These are phyloP conservation scores for Asclepias syriaca DNA, from an alignment of 257 asterid species.

Conservation along the genomic window DNA sequence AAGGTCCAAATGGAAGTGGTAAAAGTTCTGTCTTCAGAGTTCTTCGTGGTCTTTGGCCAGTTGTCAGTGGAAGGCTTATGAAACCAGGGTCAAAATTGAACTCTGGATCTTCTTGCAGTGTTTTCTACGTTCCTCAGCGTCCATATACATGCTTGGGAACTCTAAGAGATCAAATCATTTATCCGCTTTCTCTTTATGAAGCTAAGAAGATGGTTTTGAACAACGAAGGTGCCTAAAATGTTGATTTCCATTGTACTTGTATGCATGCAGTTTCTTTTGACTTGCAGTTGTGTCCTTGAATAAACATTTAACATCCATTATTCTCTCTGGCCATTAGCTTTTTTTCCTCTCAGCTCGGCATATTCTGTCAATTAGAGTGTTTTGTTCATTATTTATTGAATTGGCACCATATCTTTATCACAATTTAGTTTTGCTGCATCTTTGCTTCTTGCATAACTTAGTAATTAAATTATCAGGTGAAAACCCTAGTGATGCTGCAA, in stretches of 20 bases:
- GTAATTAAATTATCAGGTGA: constrained; percentile 44
- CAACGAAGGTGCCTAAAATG: constrained; percentile 39
- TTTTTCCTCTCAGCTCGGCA: background rate
- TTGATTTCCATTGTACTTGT: background rate
- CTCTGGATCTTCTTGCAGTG: constrained; percentile 45
- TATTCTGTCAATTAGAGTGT: background rate
- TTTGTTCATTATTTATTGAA: background rate
- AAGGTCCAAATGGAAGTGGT: constrained; percentile 99
- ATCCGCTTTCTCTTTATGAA: constrained; percentile 79
- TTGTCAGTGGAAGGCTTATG: constrained; percentile 67
- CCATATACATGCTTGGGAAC: constrained; percentile 99
- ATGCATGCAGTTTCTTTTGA: background rate
- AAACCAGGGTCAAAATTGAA: constrained; percentile 50
- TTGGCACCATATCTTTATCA: too few species aligned
- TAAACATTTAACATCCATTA: background rate
- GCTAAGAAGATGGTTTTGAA: constrained; percentile 59
- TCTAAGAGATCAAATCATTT: constrained; percentile 94
- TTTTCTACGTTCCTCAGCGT: constrained; percentile 92
- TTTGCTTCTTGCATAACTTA: constrained; percentile 11
- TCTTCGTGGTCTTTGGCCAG: constrained; percentile 97
- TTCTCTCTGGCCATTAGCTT: background rate
- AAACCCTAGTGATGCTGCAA: constrained; percentile 28
- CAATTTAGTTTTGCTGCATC: background rate
- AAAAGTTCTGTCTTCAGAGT: constrained; percentile 97
- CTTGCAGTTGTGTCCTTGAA: background rate